Percentiles rank a stretch among this genome's conserved stretches.
phyloP scores from a whole-genome alignment of 768 basidiomycete genomes.

The Serendipita sp. region DNA sequence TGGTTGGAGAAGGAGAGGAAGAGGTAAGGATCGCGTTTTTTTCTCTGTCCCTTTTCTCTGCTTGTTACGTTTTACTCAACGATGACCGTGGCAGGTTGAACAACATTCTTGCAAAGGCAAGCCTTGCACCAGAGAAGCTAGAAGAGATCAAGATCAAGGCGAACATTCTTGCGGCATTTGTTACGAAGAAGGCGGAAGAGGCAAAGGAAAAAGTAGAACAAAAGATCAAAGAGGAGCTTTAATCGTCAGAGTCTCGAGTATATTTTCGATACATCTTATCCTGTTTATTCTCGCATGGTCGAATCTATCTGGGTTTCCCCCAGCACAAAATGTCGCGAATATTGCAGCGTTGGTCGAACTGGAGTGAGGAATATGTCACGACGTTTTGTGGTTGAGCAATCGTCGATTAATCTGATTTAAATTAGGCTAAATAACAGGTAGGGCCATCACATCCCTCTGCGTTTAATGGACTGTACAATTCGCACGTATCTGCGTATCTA shows the following conservation, averaged over 20 bases:
- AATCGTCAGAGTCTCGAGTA: background rate
- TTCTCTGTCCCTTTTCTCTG: conserved; percentile 4
- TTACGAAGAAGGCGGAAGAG: conserved; percentile 18
- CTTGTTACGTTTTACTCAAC: too few species aligned
- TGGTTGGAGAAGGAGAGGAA: conserved; percentile 77
- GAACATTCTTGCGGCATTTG: conserved; percentile 64
- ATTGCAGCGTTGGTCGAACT: too few species aligned
- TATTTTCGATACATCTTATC: too few species aligned
- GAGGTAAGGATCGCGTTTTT: conserved; percentile 33
- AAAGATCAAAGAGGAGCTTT: conserved; percentile 11
- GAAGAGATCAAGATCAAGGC: conserved; percentile 89
- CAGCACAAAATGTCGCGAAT: too few species aligned
- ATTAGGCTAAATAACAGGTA: too few species aligned
- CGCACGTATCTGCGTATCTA: background rate
- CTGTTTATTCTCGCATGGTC: too few species aligned
- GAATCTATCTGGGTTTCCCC: too few species aligned
- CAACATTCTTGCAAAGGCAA: conserved; percentile 62
- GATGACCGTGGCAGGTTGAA: conserved; percentile 41
- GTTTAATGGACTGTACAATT: background rate
- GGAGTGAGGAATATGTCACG: too few species aligned
- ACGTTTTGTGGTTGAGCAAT: too few species aligned
- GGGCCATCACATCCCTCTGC: background rate
- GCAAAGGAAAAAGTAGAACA: too few species aligned
- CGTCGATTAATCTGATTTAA: too few species aligned
- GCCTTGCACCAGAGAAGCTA: conserved; percentile 57